phyloP scores from a whole-genome alignment of 345 rosid genomes.

The Cardamine chenopodiifolia region DNA sequence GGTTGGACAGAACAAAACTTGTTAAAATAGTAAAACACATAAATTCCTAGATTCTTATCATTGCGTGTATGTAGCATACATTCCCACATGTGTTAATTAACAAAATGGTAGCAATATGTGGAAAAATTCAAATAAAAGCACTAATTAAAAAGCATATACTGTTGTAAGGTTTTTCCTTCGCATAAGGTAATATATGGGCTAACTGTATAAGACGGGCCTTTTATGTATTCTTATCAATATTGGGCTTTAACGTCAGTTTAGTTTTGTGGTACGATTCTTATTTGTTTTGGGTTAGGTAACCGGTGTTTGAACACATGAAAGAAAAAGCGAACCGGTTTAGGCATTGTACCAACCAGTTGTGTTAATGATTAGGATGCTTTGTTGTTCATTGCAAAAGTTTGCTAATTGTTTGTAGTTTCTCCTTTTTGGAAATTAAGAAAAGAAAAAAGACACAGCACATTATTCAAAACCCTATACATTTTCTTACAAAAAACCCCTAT shows the following conservation, averaged over 20 bases:
- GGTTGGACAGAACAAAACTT: conserved; percentile 19
- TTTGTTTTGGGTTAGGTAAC: conserved; percentile 7
- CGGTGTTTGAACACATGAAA: not conserved
- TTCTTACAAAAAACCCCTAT: not conserved
- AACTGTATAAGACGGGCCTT: too few relatives aligned
- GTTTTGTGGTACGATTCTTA: not conserved
- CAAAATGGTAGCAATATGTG: too few relatives aligned
- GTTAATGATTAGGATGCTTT: conserved; percentile 34
- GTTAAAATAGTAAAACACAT: conserved; percentile 10
- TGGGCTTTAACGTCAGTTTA: too few relatives aligned
- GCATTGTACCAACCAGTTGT: conserved; percentile 5
- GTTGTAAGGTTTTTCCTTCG: too few relatives aligned
- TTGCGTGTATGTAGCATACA: too few relatives aligned
- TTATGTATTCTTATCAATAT: too few relatives aligned
- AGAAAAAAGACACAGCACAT: not conserved
- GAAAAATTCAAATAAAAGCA: too few relatives aligned
- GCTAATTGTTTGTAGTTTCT: conserved; percentile 29
- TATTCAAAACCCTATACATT: not conserved
- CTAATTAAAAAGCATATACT: too few relatives aligned
- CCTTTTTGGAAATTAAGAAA: not conserved
- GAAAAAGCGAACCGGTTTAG: conserved; percentile 13
- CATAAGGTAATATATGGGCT: too few relatives aligned
- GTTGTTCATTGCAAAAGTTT: conserved; percentile 28
- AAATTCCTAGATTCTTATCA: too few relatives aligned
- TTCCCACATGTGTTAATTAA: too few relatives aligned